Evolutionary conservation across 768 basidiomycete genomes (phyloP).

Genomic region (Hygrocybe coccinea): DNA sequence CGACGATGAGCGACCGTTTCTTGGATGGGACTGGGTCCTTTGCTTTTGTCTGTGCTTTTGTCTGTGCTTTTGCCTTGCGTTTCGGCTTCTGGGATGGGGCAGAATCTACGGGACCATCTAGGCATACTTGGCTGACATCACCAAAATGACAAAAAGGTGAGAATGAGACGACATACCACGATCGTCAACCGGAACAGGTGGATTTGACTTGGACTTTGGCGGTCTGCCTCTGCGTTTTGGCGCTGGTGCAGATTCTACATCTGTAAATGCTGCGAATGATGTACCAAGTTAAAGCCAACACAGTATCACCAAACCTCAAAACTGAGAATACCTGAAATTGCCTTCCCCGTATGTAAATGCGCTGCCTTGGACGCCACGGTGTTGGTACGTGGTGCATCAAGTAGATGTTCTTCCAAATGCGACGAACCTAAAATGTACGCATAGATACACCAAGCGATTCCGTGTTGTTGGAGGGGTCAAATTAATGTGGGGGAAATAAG

Average conservation of each 20-base stretch:
- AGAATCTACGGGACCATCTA: background rate
- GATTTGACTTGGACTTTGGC: constrained; percentile 5
- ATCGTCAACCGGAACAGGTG: background rate
- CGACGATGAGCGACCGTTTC: background rate
- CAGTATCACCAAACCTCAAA: too few relatives aligned
- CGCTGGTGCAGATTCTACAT: background rate
- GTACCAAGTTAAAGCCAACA: background rate
- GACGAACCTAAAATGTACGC: too few relatives aligned
- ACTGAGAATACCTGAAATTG: too few relatives aligned
- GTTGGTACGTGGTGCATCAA: too few relatives aligned
- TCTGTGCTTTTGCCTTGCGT: background rate
- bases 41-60: background rate
- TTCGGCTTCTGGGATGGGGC: background rate
- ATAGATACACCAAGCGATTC: too few relatives aligned
- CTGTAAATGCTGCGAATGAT: too few relatives aligned
- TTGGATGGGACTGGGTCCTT: background rate
- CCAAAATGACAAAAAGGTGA: background rate
- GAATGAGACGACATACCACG: background rate
- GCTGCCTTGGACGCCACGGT: too few relatives aligned
- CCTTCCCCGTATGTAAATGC: too few relatives aligned
- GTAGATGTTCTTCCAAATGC: too few relatives aligned
- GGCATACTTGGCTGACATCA: background rate
- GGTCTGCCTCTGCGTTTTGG: constrained; percentile 17
- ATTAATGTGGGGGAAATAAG: too few relatives aligned
- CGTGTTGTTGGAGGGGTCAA: too few relatives aligned